Evolutionary conservation across 345 rosid species (phyloP), one percentile per base, ranked within the genome.

Genomic region (Lenwebbia sp.): DNA sequence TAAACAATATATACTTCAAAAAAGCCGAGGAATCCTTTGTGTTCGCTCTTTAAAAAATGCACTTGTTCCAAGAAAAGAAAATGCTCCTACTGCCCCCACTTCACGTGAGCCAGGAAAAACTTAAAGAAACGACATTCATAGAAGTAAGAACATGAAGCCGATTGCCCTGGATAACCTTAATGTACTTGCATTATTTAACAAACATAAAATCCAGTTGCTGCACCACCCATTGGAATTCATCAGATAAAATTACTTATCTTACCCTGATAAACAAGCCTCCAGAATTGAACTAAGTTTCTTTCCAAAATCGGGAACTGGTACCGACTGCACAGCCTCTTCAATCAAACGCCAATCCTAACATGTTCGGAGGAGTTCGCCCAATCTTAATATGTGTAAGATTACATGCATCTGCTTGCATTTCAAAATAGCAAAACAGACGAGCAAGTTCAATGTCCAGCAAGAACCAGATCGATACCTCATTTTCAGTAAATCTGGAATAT

Each of bases 281-380:
- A 97, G 92, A 86, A 93, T 90, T 55, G 94, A 85, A 88, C 90
- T 94, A 28, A 96, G 93, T 85, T 92, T 94, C 96, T 93, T 94
- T 55, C 98, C 99, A 92, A 96, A 97, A 84, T 88, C 90, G 57
- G 91, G 57, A 89, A 95, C 90, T 74, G 92, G 91, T 56, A 89
- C 92, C 81, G 93, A 93, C 88, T 96, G 93, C 25, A 91, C 95
- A 88, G 92, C 93, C 83, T 91, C 93, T 84, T 95, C 96, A 84
- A 97, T 88, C 70, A 89, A 86, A 86, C 90, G 88, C 99, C 99
- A 96, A 57, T 89, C 92, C 99, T 97, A 58, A 17, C 51, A 60
- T 10, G 12, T 82, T 86, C 6, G 88, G 54, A 12, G 51, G 25
- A 41, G 58, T 86, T 51, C 14, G 50, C 30, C 14, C 8, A 0